Evolutionary conservation across 768 basidiomycete species (phyloP).

Genomic region (Boletus speciosus): DNA sequence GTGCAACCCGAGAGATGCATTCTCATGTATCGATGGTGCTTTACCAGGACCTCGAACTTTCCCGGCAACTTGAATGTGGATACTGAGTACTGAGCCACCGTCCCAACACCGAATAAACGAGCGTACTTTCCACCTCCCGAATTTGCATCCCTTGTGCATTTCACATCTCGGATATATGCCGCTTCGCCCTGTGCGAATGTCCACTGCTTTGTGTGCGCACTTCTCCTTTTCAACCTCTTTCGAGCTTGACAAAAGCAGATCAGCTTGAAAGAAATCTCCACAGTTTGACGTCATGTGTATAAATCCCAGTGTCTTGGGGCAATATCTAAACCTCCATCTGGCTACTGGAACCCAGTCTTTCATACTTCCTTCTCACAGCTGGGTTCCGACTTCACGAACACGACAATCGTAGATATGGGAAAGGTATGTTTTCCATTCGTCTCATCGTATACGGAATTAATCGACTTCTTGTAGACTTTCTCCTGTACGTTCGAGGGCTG

Average conservation of each 20-base stretch:
- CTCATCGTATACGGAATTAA: background rate
- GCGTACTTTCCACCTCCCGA: background rate
- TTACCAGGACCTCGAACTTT: background rate
- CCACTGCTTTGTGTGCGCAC: background rate
- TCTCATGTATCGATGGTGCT: background rate
- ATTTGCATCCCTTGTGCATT: background rate
- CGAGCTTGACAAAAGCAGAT: background rate
- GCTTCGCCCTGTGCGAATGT: background rate
- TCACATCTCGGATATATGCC: background rate
- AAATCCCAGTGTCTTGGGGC: background rate
- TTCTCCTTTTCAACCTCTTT: background rate
- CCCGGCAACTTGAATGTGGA: background rate
- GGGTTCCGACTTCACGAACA: background rate
- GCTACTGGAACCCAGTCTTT: constrained; percentile 8
- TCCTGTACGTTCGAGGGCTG: constrained; percentile 8
- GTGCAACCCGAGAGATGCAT: too few species aligned
- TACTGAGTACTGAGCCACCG: background rate
- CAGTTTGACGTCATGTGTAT: background rate
- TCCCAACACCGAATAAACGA: background rate
- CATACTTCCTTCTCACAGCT: background rate
- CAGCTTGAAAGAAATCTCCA: background rate
- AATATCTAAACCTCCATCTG: background rate
- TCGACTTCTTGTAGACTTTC: background rate
- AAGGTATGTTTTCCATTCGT: background rate
- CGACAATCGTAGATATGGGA: background rate